A percentile compares a stretch with the other conserved stretches of the same genome.
phyloP scores from a whole-genome alignment of 2,329 filamentous ascomycete species.

The Colletotrichum camelliae region DNA sequence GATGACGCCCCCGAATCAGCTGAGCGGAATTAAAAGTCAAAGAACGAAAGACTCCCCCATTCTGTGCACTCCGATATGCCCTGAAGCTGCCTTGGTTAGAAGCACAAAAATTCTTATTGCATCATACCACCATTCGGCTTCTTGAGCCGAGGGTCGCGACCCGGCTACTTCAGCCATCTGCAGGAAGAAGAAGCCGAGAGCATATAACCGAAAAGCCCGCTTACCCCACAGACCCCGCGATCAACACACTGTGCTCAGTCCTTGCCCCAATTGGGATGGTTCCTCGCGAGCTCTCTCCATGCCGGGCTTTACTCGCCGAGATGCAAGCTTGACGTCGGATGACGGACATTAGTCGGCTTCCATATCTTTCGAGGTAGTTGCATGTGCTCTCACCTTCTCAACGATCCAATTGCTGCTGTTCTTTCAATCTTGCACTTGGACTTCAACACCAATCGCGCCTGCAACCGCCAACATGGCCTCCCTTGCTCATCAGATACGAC shows the following conservation, averaged over 20 bases:
- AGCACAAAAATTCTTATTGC: background rate
- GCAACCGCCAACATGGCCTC: background rate
- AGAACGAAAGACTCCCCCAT: background rate
- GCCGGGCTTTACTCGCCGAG: background rate
- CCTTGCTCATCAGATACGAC: background rate
- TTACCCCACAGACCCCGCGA: background rate
- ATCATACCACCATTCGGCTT: background rate
- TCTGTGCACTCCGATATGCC: background rate
- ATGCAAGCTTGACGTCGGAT: background rate
- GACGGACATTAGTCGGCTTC: no score
- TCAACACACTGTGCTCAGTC: background rate
- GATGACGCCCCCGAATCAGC: background rate
- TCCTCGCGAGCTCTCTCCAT: background rate
- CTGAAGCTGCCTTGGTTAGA: background rate
- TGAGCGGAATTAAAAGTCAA: background rate
- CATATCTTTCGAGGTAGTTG: background rate
- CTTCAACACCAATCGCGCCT: background rate
- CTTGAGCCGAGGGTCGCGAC: background rate
- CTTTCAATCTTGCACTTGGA: background rate
- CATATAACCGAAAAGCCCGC: background rate
- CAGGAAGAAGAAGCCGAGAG: background rate
- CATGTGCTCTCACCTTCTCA: background rate
- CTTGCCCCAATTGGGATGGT: background rate
- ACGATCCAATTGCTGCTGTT: background rate
- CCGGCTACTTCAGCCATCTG: background rate